phyloP scores from a whole-genome alignment of 306 rosid species.

The Prunus armeniaca region DNA sequence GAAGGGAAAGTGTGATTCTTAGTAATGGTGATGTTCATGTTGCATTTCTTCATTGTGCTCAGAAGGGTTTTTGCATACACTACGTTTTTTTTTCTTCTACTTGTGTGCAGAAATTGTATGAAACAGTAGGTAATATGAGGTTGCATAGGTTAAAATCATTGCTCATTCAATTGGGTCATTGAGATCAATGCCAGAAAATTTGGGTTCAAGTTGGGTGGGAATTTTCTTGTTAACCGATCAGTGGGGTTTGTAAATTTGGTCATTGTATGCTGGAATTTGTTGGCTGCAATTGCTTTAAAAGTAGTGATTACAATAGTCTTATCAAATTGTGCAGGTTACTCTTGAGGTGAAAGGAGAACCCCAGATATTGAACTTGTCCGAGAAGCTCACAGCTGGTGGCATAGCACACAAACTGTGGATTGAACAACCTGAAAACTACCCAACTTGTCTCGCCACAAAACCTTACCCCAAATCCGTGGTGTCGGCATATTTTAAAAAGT shows the following conservation, averaged over 20 bases:
- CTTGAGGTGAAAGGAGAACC: constrained; percentile 82
- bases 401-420: constrained; percentile 75
- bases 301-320: neutral
- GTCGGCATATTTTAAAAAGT: constrained; percentile 63
- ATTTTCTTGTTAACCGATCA: neutral
- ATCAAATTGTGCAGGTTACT: constrained; percentile 47
- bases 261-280: neutral
- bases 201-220: neutral
- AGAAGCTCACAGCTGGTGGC: constrained; percentile 59
- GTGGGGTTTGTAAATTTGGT: neutral
- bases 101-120: neutral
- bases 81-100: neutral
- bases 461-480: constrained; percentile 71
- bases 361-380: constrained; percentile 64
- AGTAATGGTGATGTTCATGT: neutral
- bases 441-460: constrained; percentile 82
- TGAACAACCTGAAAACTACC: constrained; percentile 79
- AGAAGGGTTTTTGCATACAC: neutral
- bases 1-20: neutral
- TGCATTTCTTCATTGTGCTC: neutral
- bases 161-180: neutral
- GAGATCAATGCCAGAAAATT: neutral
- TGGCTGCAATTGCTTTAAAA: neutral
- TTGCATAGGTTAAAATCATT: neutral
- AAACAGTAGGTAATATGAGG: neutral